Evolutionary conservation across 495 filamentous ascomycete species (phyloP).

Genomic region (Penicillium subrubescens): DNA sequence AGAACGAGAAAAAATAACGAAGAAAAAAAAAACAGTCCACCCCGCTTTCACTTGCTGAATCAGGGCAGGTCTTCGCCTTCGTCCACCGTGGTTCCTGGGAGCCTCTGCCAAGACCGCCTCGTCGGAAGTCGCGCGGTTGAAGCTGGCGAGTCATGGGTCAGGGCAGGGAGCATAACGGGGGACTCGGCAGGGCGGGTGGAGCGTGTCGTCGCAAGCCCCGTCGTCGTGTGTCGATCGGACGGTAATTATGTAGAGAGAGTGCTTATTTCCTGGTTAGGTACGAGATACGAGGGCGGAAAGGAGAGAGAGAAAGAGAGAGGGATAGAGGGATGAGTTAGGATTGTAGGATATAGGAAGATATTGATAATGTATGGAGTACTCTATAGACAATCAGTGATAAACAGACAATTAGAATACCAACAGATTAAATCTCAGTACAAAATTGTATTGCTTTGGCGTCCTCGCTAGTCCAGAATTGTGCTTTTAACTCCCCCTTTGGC

Average conservation of each 20-base stretch:
- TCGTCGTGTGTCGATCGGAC: conserved; percentile 7
- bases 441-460: neutral
- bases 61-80: neutral
- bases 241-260: neutral
- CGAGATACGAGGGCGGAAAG: conserved; percentile 1
- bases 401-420: neutral
- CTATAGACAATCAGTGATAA: neutral
- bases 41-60: neutral
- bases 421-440: neutral
- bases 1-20: neutral
- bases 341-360: neutral
- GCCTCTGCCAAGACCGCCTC: conserved; percentile 16
- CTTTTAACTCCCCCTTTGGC: neutral
- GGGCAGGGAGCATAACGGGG: conserved; percentile 7
- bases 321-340: neutral
- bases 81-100: conserved; percentile 5
- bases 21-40: too few relatives aligned
- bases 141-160: conserved; percentile 14
- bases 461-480: neutral
- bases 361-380: neutral
- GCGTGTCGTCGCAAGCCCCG: conserved; percentile 28
- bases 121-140: neutral
- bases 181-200: conserved; percentile 28
- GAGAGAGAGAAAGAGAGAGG: neutral
- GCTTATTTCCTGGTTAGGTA: neutral